phyloP scores from a whole-genome alignment of 148 eudicot genomes.

The Rhododendron williamsianum region DNA sequence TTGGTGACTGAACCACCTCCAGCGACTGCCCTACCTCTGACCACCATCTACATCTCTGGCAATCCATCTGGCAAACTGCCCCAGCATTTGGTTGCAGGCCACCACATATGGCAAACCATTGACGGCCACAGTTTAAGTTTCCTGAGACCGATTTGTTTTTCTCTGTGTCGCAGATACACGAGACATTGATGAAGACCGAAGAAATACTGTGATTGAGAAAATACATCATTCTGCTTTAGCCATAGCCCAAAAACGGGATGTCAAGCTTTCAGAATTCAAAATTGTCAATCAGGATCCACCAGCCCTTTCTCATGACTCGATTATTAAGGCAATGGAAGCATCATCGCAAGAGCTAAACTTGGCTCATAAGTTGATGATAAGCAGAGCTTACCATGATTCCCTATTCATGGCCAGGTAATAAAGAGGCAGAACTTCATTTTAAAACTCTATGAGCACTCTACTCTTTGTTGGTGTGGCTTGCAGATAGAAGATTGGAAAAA shows the following conservation, averaged over 20 bases:
- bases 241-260: conserved; percentile 71
- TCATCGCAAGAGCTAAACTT: conserved; percentile 68
- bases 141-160: not conserved
- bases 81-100: not conserved
- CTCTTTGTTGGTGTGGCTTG: conserved; percentile 2
- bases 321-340: conserved; percentile 72
- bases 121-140: not conserved
- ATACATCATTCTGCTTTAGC: conserved; percentile 65
- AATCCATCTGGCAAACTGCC: not conserved
- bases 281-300: conserved; percentile 97
- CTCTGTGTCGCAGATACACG: conserved; percentile 57
- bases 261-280: conserved; percentile 65
- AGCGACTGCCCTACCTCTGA: not conserved
- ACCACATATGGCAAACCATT: not conserved
- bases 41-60: not conserved
- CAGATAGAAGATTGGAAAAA: not conserved
- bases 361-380: conserved; percentile 78
- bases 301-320: conserved; percentile 60
- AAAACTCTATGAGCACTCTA: not conserved
- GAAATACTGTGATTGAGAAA: conserved; percentile 72
- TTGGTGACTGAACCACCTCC: not conserved
- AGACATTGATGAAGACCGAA: conserved; percentile 77
- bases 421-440: not conserved
- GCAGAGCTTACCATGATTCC: conserved; percentile 98
- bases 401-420: conserved; percentile 94